Conservation (phyloP, 2,329 filamentous ascomycete species). For the Neonectria faginata region DNA sequence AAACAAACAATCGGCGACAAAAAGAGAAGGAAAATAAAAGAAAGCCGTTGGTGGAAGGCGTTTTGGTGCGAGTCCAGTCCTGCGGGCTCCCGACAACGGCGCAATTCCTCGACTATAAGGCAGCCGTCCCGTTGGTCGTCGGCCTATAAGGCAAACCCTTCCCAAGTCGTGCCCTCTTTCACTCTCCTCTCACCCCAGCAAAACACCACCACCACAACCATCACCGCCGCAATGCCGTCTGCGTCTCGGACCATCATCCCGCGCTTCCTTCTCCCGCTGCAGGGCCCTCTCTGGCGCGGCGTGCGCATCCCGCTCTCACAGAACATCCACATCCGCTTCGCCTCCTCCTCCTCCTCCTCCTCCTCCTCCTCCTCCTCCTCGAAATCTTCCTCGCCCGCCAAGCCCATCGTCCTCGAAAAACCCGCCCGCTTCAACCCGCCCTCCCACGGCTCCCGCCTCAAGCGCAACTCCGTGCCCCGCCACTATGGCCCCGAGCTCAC, state of each 20-base stretch:
- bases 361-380: constrained; percentile 37
- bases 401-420: constrained; percentile 82
- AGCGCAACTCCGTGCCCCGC: constrained; percentile 65
- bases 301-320: constrained; percentile 52
- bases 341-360: constrained; percentile 37
- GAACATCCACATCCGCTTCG: constrained; percentile 52
- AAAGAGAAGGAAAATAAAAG: background rate
- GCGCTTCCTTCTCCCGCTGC: constrained; percentile 75
- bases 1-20: background rate
- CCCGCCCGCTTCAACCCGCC: constrained; percentile 92
- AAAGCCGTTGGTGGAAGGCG: background rate
- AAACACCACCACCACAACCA: constrained; percentile 34
- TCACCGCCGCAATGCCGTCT: constrained; percentile 50
- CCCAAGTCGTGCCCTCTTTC: background rate
- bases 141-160: background rate
- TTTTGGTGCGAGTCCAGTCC: background rate
- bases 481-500: constrained; percentile 82
- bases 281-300: constrained; percentile 66
- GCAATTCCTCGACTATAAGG: background rate
- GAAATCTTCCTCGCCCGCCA: constrained; percentile 50
- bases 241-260: constrained; percentile 68
- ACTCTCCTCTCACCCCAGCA: background rate
- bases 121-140: background rate
- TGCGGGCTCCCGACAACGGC: background rate
- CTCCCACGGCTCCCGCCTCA: constrained; percentile 82